Evolutionary conservation across 139 green algal species (phyloP).

Genomic region (Chlamydomonas sphaeroides): DNA sequence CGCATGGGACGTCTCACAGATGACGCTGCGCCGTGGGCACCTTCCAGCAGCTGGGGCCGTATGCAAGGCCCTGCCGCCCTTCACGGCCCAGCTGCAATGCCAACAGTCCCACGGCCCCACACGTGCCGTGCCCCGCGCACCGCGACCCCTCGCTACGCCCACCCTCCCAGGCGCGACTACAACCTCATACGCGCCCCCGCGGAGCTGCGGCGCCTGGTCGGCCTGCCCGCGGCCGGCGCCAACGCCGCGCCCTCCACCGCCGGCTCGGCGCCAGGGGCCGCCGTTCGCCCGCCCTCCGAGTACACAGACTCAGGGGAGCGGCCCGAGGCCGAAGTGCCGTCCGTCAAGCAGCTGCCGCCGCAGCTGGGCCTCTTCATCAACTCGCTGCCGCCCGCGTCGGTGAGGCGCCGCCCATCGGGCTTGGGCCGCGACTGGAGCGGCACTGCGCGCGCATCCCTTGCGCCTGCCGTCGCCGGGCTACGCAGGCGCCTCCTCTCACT

Average conservation of each 20-base stretch:
- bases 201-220: conserved; percentile 23
- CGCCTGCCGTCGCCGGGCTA: no score
- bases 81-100: no score
- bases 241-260: neutral
- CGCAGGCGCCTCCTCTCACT: no score
- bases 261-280: conserved; percentile 9
- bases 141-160: no score
- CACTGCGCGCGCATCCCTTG: no score
- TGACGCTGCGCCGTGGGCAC: no score
- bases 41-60: no score
- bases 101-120: no score
- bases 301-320: conserved; percentile 24
- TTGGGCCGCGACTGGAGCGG: neutral
- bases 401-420: neutral
- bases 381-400: conserved; percentile 56
- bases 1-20: no score
- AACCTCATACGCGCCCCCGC: neutral
- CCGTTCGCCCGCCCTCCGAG: conserved; percentile 8
- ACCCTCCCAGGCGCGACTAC: conserved; percentile 26
- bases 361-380: conserved; percentile 66
- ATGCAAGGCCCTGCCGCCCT: no score
- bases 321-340: neutral
- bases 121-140: no score
- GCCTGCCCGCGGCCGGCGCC: conserved; percentile 1
- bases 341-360: conserved; percentile 54